These are phyloP conservation scores for Pseudopithomyces maydicus DNA, from an alignment of 2,329 filamentous ascomycete genomes.

Conservation along the genomic window DNA sequence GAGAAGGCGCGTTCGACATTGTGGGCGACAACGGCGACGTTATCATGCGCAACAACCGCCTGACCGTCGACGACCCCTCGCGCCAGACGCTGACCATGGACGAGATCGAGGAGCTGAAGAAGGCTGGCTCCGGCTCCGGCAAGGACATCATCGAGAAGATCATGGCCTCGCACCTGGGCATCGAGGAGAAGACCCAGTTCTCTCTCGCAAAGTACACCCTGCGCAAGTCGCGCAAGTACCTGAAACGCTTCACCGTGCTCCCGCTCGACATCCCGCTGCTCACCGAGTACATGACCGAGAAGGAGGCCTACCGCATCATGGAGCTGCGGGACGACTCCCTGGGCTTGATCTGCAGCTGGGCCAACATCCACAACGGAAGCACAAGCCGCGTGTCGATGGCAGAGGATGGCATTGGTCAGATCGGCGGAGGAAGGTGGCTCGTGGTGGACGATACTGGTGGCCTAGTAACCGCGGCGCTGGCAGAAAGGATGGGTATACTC, in stretches of 20 bases:
- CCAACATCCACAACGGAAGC: slow-evolving; percentile 81
- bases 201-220: slow-evolving; percentile 95
- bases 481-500: slow-evolving; percentile 86
- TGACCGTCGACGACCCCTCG: slow-evolving; percentile 66
- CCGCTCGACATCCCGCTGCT: slow-evolving; percentile 81
- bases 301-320: slow-evolving; percentile 79
- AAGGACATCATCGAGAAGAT: slow-evolving; percentile 93
- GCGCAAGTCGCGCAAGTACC: slow-evolving; percentile 91
- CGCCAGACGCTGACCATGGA: slow-evolving; percentile 76
- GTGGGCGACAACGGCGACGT: slow-evolving; percentile 55
- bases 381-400: slow-evolving; percentile 34
- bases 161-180: slow-evolving; percentile 82
- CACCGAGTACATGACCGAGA: slow-evolving; percentile 79
- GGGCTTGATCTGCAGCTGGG: slow-evolving; percentile 83
- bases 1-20: slow-evolving; percentile 50
- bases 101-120: slow-evolving; percentile 74
- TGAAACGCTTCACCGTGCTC: slow-evolving; percentile 82
- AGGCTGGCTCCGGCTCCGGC: slow-evolving; percentile 75
- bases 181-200: slow-evolving; percentile 94
- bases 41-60: slow-evolving; percentile 65
- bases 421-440: slow-evolving; percentile 70
- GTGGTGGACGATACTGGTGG: slow-evolving; percentile 88
- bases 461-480: slow-evolving; percentile 79
- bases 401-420: slow-evolving; percentile 39
- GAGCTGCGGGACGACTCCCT: slow-evolving; percentile 86